Base-by-base conservation (phyloP, 2,329 filamentous ascomycete genomes). In the Xylaria polymorpha region DNA sequence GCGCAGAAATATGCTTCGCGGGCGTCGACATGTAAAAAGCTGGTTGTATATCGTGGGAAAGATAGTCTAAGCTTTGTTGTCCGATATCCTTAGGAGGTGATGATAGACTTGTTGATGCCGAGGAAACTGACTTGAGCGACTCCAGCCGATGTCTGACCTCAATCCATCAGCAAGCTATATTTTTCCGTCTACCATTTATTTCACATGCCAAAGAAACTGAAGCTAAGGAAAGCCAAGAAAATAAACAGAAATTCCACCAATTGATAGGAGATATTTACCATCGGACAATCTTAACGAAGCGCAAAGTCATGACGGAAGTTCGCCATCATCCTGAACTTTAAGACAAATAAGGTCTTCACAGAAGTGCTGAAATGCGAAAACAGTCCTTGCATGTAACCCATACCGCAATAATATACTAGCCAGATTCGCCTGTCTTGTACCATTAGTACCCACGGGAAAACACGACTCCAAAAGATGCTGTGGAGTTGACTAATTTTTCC, bases 401-500 rank as follows among this genome's bases (percentile, higher is more conserved):
- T 44, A 41, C 1, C 9, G 41, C 1, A 51, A 57, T 37, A 35
- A 57, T 32, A 58, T 60, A n/a, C 32, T 32, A 6, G 5, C 44
- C 37, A n/a, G 6, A 8, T 37, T 64, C 29, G 37, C 20, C 32
- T 32, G 15, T 22, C 60, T 9, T 57, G 55, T n/a, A n/a, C 14
- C 43, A 51, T n/a, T 15, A n/a, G 12, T 18, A 63, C 15, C 20
- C 50, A 50, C 57, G 58, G 51, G 58, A 20, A 51, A 51, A 56
- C 37, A 25, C 15, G 39, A 51, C 41, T 44, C 51, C 66, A 51
- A 32, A 18, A 43, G 15, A 14, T 14, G 14, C 9, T 57, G 57
- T 37, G 68, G 64, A 57, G 57, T 39, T n/a, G 37, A 18, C n/a
- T n/a, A 58, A 9, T 68, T 71, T 66, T 68, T 69, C 68, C 68